phyloP scores from a whole-genome alignment of 257 asterid species.

The Ilex asprella region DNA sequence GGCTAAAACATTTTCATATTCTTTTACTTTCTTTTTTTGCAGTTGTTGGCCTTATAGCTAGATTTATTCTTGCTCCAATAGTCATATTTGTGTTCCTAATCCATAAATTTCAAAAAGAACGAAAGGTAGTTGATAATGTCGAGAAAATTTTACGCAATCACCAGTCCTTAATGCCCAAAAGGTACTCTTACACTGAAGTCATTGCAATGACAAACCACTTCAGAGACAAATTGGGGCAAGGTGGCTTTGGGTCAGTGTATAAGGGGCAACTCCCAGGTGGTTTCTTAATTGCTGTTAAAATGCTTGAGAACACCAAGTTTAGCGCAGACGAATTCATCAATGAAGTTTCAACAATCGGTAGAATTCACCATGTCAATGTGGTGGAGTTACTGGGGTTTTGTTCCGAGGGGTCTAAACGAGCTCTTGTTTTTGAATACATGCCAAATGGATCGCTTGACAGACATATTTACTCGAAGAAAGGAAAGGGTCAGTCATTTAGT shows the following conservation, averaged over 20 bases:
- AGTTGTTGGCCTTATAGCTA: too few relatives aligned
- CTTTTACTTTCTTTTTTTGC: too few relatives aligned
- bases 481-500: constrained; percentile 3
- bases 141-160: too few relatives aligned
- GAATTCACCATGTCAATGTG: constrained; percentile 43
- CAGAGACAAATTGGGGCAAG: constrained; percentile 36
- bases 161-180: constrained; percentile 20
- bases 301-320: constrained; percentile 30
- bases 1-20: too few relatives aligned
- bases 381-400: constrained; percentile 47
- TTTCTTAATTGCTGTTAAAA: constrained; percentile 36
- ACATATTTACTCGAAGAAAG: constrained; percentile 11
- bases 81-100: too few relatives aligned
- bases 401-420: constrained; percentile 36
- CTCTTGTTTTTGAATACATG: constrained; percentile 39
- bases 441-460: constrained; percentile 48
- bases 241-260: constrained; percentile 37
- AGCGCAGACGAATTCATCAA: constrained; percentile 45
- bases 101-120: too few relatives aligned
- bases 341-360: constrained; percentile 47
- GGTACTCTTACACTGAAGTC: constrained; percentile 41
- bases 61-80: too few relatives aligned
- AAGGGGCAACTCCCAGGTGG: constrained; percentile 49
- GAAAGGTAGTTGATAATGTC: too few relatives aligned
- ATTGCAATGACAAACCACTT: constrained; percentile 41